phyloP scores from a whole-genome alignment of 306 rosid species.

The Quillaja saponaria region DNA sequence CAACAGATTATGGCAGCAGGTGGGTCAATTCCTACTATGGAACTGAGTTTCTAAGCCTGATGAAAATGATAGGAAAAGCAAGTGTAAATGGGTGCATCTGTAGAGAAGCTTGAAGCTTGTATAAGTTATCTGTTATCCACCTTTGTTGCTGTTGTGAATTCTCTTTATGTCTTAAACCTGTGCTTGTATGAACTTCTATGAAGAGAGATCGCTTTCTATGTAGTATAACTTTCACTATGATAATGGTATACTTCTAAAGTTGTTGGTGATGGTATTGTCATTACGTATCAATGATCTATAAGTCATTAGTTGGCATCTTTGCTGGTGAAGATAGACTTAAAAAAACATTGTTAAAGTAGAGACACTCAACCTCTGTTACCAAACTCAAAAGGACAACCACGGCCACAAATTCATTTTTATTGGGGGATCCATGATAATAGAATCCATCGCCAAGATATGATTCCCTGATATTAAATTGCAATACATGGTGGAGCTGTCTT shows the following conservation, averaged over 20 bases:
- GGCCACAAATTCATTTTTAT: slow-evolving; percentile 15
- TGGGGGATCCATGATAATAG: slow-evolving; percentile 28
- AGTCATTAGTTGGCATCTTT: slow-evolving; percentile 1
- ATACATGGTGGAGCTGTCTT: slow-evolving; percentile 37
- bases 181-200: slow-evolving; percentile 53
- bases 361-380: slow-evolving; percentile 31
- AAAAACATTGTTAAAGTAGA: not conserved
- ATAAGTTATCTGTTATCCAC: not conserved
- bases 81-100: slow-evolving; percentile 36
- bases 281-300: slow-evolving; percentile 1
- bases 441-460: slow-evolving; percentile 51
- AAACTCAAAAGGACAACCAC: slow-evolving; percentile 34
- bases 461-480: slow-evolving; percentile 43
- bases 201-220: slow-evolving; percentile 33
- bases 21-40: slow-evolving; percentile 75
- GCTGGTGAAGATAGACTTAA: not conserved
- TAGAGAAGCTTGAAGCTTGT: slow-evolving; percentile 40
- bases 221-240: slow-evolving; percentile 18
- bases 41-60: slow-evolving; percentile 46
- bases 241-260: not conserved
- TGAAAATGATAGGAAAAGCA: slow-evolving; percentile 10
- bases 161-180: slow-evolving; percentile 33
- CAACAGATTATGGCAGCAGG: slow-evolving; percentile 91
- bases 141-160: slow-evolving; percentile 30
- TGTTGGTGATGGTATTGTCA: not conserved